Evolutionary conservation across 176 grass and related monocot genomes (phyloP), one percentile per base, ranked within the genome.

Genomic region (Ananas comosus): DNA sequence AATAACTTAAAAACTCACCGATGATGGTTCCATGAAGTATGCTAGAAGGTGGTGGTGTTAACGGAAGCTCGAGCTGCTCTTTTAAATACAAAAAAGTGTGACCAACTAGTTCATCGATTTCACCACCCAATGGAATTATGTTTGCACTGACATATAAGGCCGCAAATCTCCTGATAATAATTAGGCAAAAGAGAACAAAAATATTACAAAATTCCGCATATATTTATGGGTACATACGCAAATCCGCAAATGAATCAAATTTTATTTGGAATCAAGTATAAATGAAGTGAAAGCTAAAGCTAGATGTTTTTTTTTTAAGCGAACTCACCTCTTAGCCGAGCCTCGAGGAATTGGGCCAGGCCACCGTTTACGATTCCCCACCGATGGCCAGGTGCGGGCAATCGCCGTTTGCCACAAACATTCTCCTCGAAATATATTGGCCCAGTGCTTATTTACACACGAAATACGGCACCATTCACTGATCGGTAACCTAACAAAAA

Each of bases 1-100:
- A 50, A 59, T 70, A 80, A 57, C 64, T 77, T 0, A 22, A 86
- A 49, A 81, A 68, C 79, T 64, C 79, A 97, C 94, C 94, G 71
- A 97, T 97, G 50, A 97, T 84, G 67, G 89, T 97, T 73, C 89
- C 94, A 82, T 97, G 94, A 80, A 97, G 89, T 74, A 97, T 92
- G 79, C 81, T 90, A 64, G 94, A 92, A 50, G 89, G 94, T 83
- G 86, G 86, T 33, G 85, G 66, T 48, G 67, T 6, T 69, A 50
- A 72, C 48, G 80, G 70, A 27, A 75, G 74, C 72, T 88, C 80
- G 78, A 97, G 79, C 13, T 93, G 94, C 72, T 97, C 89, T 79
- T 97, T 92, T 51, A 97, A 70, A 81, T 97, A 97, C 21, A 97
- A 77, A 75, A 85, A 97, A 61, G 82, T 80, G 73, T 97, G 94